phyloP scores from a whole-genome alignment of 2,329 filamentous ascomycete genomes.

The Aureobasidium melanogenum region DNA sequence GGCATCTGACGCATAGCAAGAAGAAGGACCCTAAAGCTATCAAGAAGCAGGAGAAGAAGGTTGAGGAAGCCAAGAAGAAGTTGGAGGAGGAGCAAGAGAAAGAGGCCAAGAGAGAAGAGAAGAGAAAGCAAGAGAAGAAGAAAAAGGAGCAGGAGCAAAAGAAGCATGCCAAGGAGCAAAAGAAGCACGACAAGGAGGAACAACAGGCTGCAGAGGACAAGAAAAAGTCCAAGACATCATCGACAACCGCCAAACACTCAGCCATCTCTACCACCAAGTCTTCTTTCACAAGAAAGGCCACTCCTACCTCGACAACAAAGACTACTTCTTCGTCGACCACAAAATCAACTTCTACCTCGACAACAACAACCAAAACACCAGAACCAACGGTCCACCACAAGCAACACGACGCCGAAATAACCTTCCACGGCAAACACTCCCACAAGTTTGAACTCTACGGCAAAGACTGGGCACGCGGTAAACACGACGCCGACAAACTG shows the following conservation, averaged over 20 bases:
- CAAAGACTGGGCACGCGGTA: background rate
- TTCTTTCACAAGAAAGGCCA: too few species aligned
- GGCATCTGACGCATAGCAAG: background rate
- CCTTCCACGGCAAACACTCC: background rate
- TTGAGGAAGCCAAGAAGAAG: background rate
- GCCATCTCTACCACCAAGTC: too few species aligned
- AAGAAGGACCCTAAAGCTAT: background rate
- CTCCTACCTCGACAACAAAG: background rate
- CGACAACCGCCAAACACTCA: too few species aligned
- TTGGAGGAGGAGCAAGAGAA: background rate
- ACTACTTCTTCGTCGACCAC: background rate
- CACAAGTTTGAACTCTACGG: background rate
- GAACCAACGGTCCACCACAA: background rate
- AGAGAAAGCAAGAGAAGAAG: background rate
- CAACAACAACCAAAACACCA: background rate
- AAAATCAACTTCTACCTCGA: background rate
- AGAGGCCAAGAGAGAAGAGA: background rate
- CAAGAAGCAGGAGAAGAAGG: background rate
- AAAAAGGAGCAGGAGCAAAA: background rate
- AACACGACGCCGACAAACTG: background rate
- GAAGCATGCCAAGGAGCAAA: background rate
- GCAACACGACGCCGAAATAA: background rate
- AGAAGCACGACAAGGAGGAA: background rate
- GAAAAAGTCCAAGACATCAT: background rate
- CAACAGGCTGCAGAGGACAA: background rate